A percentile compares a stretch with the other conserved stretches of the same genome.
Evolutionary conservation across 768 basidiomycete genomes (phyloP).

Genomic region (Mycena capillaripes): DNA sequence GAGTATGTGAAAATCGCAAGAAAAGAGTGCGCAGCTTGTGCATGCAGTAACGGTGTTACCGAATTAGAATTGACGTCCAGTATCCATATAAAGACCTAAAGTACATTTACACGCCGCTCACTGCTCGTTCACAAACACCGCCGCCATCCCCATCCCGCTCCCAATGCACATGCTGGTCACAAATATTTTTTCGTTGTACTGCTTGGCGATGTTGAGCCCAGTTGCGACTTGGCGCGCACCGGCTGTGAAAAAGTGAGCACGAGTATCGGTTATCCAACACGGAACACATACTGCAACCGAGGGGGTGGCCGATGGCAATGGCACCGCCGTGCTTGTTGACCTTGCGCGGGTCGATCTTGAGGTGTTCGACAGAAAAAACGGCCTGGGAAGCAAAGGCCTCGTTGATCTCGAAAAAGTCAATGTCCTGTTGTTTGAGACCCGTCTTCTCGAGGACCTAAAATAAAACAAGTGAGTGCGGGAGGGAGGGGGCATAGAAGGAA

Average conservation of each 20-base stretch:
- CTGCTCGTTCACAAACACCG: slow-evolving; percentile 88
- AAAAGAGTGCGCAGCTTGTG: not conserved
- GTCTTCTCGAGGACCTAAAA: slow-evolving; percentile 67
- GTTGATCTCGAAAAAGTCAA: slow-evolving; percentile 95
- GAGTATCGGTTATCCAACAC: slow-evolving; percentile 1
- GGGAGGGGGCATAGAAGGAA: not conserved
- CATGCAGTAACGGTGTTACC: not conserved
- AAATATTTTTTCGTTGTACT: slow-evolving; percentile 82
- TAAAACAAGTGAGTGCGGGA: slow-evolving; percentile 10
- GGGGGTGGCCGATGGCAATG: slow-evolving; percentile 91
- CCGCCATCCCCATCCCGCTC: slow-evolving; percentile 93
- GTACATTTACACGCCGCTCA: slow-evolving; percentile 45
- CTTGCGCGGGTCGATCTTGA: slow-evolving; percentile 81
- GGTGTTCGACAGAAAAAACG: slow-evolving; percentile 76
- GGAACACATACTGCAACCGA: slow-evolving; percentile 79
- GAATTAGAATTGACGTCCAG: not conserved
- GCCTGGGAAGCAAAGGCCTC: slow-evolving; percentile 93
- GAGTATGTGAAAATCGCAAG: not conserved
- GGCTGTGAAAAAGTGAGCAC: slow-evolving; percentile 54
- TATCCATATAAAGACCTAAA: slow-evolving; percentile 4
- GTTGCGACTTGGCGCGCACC: slow-evolving; percentile 92
- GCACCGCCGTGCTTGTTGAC: slow-evolving; percentile 92
- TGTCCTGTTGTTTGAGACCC: slow-evolving; percentile 75
- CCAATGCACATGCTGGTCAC: slow-evolving; percentile 95
- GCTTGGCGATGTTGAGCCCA: slow-evolving; percentile 84